Evolutionary conservation across 306 rosid genomes (phyloP), one percentile per base, ranked within the genome.

Genomic region (Cucurbita argyrosperma): DNA sequence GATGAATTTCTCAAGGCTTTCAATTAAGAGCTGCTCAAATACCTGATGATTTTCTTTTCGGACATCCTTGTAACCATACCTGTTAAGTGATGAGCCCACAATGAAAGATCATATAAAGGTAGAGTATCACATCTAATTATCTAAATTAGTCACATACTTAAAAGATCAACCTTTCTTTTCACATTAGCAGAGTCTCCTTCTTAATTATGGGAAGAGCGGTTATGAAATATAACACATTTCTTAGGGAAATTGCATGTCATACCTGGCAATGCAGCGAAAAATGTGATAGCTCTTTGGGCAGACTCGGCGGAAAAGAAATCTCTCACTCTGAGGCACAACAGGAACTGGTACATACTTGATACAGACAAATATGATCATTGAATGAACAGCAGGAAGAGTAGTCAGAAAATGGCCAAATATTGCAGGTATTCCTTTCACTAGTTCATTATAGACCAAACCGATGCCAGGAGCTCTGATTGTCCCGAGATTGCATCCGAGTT

Each of bases 381-480:
- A 91, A 80, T 84, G 88, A 72, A 84, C 80, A 71, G 87, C 87
- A 0, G 88, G 88, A 58, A 87, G 87, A 45, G 90, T 90, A 38
- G 96, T 88, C 77, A 92, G 83, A 82, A 92, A 92, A 79, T 92
- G 98, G 78, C 98, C 96, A 79, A 92, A 86, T 77, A 92, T 87
- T 76, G 93, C 98, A 13, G 98, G 98, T 83, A 92, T 81, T 78
- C 98, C 98, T 85, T 90, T 92, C 79, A 85, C 98, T 80, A 92
- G 84, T 84, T 92, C 98, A 84, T 92, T 92, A 78, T 92, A 92
- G 51, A 92, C 86, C 79, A 92, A 89, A 74, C 98, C 98, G 37
- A 92, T 90, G 75, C 98, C 98, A 52, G 98, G 98, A 83, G 98
- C 96, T 81, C 98, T 85, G 69, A 92, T 79, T 35, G 96, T 92